A percentile compares a stretch with the other conserved stretches of the same genome.
Conservation (phyloP, 1,284 basidiomycete genomes). For the Sanguinoderma infundibulare region DNA sequence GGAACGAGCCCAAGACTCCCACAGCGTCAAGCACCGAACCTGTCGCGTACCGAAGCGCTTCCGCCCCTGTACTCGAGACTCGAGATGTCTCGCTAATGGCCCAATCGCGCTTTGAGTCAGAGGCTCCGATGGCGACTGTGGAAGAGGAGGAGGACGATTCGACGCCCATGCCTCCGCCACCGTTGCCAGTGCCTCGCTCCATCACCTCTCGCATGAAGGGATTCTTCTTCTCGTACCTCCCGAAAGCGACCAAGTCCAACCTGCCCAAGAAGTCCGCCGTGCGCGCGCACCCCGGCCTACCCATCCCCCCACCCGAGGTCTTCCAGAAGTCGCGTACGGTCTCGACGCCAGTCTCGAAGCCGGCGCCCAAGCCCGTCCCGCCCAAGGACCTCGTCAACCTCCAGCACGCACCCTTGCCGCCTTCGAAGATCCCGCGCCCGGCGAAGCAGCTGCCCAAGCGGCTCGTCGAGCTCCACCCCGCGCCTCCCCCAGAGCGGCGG, state of each 20-base stretch:
- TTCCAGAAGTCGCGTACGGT: slow-evolving; percentile 57
- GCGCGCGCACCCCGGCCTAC: slow-evolving; percentile 41
- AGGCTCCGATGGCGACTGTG: neutral
- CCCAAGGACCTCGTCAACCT: slow-evolving; percentile 70
- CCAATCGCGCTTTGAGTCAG: slow-evolving; percentile 7
- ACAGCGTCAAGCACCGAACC: slow-evolving; percentile 1
- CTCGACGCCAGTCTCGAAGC: slow-evolving; percentile 58
- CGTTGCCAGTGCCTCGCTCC: slow-evolving; percentile 20
- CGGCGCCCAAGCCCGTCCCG: slow-evolving; percentile 44
- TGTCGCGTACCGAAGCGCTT: slow-evolving; percentile 18
- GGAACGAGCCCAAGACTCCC: slow-evolving; percentile 3
- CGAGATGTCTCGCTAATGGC: slow-evolving; percentile 8
- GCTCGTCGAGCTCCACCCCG: slow-evolving; percentile 59
- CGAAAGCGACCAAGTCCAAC: slow-evolving; percentile 45
- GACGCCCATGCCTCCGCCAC: slow-evolving; percentile 7
- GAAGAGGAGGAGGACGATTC: slow-evolving; percentile 6
- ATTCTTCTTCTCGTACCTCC: slow-evolving; percentile 66
- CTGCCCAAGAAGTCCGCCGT: slow-evolving; percentile 19
- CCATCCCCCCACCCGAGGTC: slow-evolving; percentile 56
- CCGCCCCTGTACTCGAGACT: slow-evolving; percentile 13
- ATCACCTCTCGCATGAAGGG: slow-evolving; percentile 45
- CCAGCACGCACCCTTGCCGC: slow-evolving; percentile 50
- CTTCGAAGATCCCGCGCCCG: slow-evolving; percentile 48
- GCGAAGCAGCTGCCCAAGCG: slow-evolving; percentile 45
- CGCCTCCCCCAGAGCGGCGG: slow-evolving; percentile 40